Conservation (phyloP, 305 asterid species). For the Fraxinus xanthoxyloides region DNA sequence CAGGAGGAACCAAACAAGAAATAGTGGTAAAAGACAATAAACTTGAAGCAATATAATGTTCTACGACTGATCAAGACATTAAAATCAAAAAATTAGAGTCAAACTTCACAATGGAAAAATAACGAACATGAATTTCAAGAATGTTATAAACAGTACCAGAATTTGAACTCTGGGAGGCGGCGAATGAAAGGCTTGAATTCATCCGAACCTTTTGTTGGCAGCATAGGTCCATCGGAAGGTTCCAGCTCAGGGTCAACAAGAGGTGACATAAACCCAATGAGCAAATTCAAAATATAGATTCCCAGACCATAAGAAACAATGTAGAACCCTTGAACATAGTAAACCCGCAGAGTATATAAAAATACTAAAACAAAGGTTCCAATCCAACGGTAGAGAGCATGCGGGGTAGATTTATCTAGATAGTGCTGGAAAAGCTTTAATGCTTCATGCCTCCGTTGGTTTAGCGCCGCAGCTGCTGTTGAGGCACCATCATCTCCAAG, state of each 20-base stretch:
- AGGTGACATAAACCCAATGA: background rate
- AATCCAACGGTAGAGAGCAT: background rate
- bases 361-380: background rate
- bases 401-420: background rate
- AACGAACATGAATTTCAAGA: background rate
- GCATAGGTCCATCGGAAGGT: constrained; percentile 36
- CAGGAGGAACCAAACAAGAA: background rate
- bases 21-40: background rate
- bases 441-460: constrained; percentile 2
- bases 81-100: too few species aligned
- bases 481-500: background rate
- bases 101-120: background rate
- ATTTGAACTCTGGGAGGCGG: constrained; percentile 56
- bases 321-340: background rate
- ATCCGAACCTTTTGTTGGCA: constrained; percentile 53
- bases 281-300: background rate
- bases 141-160: constrained; percentile 32
- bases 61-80: too few species aligned
- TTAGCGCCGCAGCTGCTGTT: background rate
- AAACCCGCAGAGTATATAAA: background rate
- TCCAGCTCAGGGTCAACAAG: background rate
- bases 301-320: background rate
- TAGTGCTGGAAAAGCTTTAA: background rate
- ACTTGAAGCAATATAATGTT: background rate
- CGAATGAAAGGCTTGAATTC: constrained; percentile 55